These are phyloP conservation scores for Coemansia umbellata DNA, from an alignment of 192 early-diverging fungal genomes.

Conservation along the genomic window DNA sequence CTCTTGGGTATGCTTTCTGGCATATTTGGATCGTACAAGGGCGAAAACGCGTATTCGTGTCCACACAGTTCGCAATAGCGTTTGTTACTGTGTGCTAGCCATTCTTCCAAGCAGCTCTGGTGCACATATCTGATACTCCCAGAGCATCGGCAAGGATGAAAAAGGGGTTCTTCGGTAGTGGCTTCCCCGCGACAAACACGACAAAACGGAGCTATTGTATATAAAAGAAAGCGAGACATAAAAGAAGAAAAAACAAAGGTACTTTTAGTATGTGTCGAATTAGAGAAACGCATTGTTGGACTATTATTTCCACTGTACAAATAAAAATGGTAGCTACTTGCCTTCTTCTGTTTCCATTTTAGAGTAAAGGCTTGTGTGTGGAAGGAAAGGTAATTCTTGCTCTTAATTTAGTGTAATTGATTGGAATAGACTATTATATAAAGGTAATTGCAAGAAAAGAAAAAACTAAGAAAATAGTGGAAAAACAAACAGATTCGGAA, in stretches of 20 bases:
- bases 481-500: neutral
- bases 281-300: no score
- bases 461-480: neutral
- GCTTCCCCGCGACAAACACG: constrained; percentile 76
- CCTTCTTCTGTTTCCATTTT: constrained; percentile 35
- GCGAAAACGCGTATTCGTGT: constrained; percentile 78
- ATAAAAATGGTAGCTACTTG: no score
- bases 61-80: constrained; percentile 85
- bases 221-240: neutral
- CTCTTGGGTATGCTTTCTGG: constrained; percentile 61
- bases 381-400: neutral
- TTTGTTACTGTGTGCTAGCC: constrained; percentile 79
- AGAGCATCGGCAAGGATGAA: constrained; percentile 92
- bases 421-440: neutral
- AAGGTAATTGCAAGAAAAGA: neutral
- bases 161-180: constrained; percentile 79
- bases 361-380: neutral
- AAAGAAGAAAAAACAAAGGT: no score
- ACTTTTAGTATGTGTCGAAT: neutral
- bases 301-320: no score
- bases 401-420: neutral
- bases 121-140: constrained; percentile 95
- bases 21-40: constrained; percentile 71
- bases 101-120: constrained; percentile 82
- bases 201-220: constrained; percentile 62